phyloP scores from a whole-genome alignment of 1,284 basidiomycete genomes.

The Mycosarcoma maydis region DNA sequence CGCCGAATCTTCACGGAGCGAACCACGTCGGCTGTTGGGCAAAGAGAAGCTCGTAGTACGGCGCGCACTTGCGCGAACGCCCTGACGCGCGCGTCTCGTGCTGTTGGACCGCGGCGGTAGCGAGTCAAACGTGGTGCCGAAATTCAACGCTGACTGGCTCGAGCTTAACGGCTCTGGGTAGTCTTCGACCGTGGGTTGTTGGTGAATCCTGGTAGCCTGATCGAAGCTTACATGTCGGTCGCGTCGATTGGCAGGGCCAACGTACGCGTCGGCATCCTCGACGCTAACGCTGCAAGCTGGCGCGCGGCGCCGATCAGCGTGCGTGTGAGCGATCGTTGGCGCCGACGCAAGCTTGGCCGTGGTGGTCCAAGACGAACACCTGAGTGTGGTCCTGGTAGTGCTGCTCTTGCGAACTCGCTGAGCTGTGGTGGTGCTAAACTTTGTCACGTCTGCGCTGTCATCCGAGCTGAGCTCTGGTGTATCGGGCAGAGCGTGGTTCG shows the following conservation, averaged over 20 bases:
- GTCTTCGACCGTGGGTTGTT: constrained; percentile 15
- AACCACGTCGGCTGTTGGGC: constrained; percentile 44
- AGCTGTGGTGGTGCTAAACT: constrained; percentile 28
- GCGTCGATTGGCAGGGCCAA: constrained; percentile 3
- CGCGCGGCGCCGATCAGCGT: constrained; percentile 38
- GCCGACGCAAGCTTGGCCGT: constrained; percentile 14
- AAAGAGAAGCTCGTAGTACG: constrained; percentile 42
- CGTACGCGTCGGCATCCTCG: constrained; percentile 1
- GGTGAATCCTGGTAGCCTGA: constrained; percentile 8
- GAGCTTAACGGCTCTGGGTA: constrained; percentile 11
- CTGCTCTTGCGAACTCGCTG: constrained; percentile 29
- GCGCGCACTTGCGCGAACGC: constrained; percentile 20
- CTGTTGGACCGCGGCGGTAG: constrained; percentile 42
- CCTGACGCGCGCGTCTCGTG: constrained; percentile 31
- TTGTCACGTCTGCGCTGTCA: constrained; percentile 31
- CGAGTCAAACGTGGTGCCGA: constrained; percentile 26
- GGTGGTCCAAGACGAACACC: constrained; percentile 13
- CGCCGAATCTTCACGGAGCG: constrained; percentile 30
- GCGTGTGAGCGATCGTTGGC: constrained; percentile 34
- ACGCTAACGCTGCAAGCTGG: constrained; percentile 5
- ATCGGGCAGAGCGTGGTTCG: constrained; percentile 25
- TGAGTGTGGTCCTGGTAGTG: constrained; percentile 24
- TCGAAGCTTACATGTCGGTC: constrained; percentile 49
- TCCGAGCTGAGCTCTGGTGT: constrained; percentile 51
- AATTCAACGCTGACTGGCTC: constrained; percentile 29